Evolutionary conservation across 352 stramenopile species (phyloP).

Genomic region (Globisporangium mamillatum): DNA sequence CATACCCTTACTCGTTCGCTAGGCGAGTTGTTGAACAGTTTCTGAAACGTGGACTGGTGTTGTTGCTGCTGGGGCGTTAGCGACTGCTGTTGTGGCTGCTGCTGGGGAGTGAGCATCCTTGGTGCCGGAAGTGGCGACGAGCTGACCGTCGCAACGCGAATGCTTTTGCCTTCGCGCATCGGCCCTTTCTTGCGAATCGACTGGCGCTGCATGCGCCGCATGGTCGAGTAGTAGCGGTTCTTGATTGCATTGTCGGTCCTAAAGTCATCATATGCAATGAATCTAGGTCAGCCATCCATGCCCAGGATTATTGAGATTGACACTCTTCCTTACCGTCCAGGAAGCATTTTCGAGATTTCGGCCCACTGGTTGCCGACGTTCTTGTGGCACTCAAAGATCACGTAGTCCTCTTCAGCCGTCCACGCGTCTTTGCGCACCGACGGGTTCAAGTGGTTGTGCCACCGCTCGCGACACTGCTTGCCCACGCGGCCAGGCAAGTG

Average conservation of each 20-base stretch:
- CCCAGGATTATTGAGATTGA: not conserved
- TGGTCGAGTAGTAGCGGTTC: conserved; percentile 92
- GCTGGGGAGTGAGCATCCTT: conserved; percentile 14
- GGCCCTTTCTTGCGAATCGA: conserved; percentile 85
- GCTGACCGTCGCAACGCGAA: conserved; percentile 62
- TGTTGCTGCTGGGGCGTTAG: conserved; percentile 27
- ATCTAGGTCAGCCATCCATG: not conserved
- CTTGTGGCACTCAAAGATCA: conserved; percentile 90
- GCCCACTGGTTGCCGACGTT: conserved; percentile 92
- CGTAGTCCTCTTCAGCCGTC: conserved; percentile 88
- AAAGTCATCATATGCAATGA: not conserved
- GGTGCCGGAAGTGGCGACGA: conserved; percentile 33
- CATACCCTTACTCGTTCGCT: conserved; percentile 38
- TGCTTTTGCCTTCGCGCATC: conserved; percentile 78
- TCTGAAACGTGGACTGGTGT: conserved; percentile 48
- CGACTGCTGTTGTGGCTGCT: conserved; percentile 15
- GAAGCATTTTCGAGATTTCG: conserved; percentile 90
- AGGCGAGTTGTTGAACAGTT: conserved; percentile 44
- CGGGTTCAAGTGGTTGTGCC: conserved; percentile 89
- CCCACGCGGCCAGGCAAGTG: conserved; percentile 83
- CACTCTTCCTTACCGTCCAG: conserved; percentile 43
- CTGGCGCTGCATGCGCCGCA: conserved; percentile 85
- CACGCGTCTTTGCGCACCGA: conserved; percentile 87
- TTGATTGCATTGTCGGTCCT: conserved; percentile 92
- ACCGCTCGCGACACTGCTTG: conserved; percentile 88